Percentiles rank a stretch among this genome's conserved stretches.
phyloP scores from a whole-genome alignment of 2,329 filamentous ascomycete genomes.

The Metarhizium robertsii region DNA sequence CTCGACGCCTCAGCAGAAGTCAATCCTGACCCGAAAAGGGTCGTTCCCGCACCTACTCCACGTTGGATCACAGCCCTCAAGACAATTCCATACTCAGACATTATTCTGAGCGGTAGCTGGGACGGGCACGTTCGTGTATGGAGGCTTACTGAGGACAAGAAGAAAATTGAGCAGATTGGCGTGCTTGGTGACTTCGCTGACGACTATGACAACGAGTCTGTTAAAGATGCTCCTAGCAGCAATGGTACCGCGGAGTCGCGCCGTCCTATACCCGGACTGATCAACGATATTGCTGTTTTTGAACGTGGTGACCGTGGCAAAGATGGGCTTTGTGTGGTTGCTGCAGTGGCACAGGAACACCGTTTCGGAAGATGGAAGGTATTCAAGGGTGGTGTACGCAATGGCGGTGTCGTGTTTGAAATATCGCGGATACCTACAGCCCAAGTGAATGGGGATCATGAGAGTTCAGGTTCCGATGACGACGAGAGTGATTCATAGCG shows the following conservation, averaged over 20 bases:
- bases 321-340: constrained; percentile 73
- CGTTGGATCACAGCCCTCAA: constrained; percentile 85
- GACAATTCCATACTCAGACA: constrained; percentile 80
- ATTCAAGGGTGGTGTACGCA: constrained; percentile 51
- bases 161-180: constrained; percentile 63
- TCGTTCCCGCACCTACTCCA: constrained; percentile 57
- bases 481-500: constrained; percentile 13
- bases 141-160: constrained; percentile 76
- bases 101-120: constrained; percentile 90
- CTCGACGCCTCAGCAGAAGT: constrained; percentile 65
- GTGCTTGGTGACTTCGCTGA: constrained; percentile 41
- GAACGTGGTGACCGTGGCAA: constrained; percentile 72
- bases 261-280: constrained; percentile 54
- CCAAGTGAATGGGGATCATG: constrained; percentile 24
- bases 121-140: constrained; percentile 77
- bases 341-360: constrained; percentile 80
- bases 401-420: constrained; percentile 83
- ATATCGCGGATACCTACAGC: constrained; percentile 43
- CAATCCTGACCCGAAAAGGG: constrained; percentile 44
- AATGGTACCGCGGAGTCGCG: constrained; percentile 5
- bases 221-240: constrained; percentile 11
- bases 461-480: constrained; percentile 11
- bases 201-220: constrained; percentile 19
- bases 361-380: constrained; percentile 76
- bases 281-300: constrained; percentile 83